Conservation (phyloP, 441 rosid species). For the Francoa sonchifolia region DNA sequence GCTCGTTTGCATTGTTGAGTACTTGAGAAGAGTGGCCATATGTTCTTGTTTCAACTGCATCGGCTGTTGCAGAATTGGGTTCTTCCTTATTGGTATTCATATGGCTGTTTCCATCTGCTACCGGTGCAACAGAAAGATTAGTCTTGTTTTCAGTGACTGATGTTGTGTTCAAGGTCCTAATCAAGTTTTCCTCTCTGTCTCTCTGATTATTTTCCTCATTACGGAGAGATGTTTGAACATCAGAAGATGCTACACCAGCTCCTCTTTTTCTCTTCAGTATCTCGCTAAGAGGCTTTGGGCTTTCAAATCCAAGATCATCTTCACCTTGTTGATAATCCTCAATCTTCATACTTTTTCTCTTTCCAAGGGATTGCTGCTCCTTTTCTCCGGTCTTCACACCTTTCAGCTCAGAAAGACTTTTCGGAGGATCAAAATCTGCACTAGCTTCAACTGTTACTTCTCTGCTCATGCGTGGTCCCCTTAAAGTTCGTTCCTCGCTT, state of each 20-base stretch:
- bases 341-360: conserved; percentile 25
- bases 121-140: conserved; percentile 12
- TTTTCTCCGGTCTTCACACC: conserved; percentile 23
- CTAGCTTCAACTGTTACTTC: conserved; percentile 31
- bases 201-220: conserved; percentile 15
- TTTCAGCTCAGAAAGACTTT: conserved; percentile 54
- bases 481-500: conserved; percentile 25
- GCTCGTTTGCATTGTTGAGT: conserved; percentile 18
- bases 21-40: conserved; percentile 22
- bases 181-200: conserved; percentile 9
- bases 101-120: too few species aligned
- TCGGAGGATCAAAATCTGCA: conserved; percentile 36
- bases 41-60: conserved; percentile 14
- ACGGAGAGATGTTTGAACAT: conserved; percentile 16
- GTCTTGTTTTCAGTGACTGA: not conserved
- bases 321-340: conserved; percentile 37
- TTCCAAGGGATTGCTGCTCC: conserved; percentile 32
- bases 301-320: conserved; percentile 47
- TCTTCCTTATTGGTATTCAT: conserved; percentile 19
- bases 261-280: conserved; percentile 74
- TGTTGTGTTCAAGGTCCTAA: conserved; percentile 4
- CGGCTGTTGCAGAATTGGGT: conserved; percentile 14
- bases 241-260: conserved; percentile 31
- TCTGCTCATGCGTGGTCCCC: conserved; percentile 29
- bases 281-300: conserved; percentile 80